Evolutionary conservation across 495 filamentous ascomycete species (phyloP).

Genomic region (Podospora australis): DNA sequence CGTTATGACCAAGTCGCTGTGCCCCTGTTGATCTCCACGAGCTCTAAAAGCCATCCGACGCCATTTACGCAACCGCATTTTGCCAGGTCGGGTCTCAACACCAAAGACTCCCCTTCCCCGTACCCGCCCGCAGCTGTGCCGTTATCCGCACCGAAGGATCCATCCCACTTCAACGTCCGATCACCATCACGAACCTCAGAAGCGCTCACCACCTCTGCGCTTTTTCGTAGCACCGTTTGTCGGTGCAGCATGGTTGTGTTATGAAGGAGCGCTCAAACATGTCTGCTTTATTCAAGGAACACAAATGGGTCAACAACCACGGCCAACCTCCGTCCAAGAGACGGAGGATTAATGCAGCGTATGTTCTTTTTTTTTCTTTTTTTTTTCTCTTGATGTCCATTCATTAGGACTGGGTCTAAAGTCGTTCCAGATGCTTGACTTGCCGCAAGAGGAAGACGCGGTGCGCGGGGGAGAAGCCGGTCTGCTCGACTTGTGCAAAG

Average conservation of each 20-base stretch:
- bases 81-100: conserved; percentile 6
- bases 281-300: conserved; percentile 36
- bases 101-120: not conserved
- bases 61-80: conserved; percentile 4
- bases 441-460: conserved; percentile 79
- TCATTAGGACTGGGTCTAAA: conserved; percentile 15
- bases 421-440: conserved; percentile 56
- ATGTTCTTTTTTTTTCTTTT: conserved; percentile 28
- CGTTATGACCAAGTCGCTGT: conserved; percentile 23
- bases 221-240: conserved; percentile 3
- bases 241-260: conserved; percentile 26
- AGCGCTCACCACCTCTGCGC: conserved; percentile 2
- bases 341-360: conserved; percentile 76
- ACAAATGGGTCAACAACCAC: conserved; percentile 71
- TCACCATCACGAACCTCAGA: too few species aligned
- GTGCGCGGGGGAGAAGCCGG: conserved; percentile 71
- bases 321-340: conserved; percentile 75
- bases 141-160: not conserved
- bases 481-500: conserved; percentile 68
- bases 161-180: too few species aligned
- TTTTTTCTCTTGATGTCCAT: not conserved
- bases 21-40: conserved; percentile 21
- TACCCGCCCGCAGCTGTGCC: too few species aligned
- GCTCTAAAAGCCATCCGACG: not conserved
- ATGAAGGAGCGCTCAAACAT: conserved; percentile 29